Base-by-base conservation (phyloP, 1,284 basidiomycete genomes). In the Flammula alnicola region DNA sequence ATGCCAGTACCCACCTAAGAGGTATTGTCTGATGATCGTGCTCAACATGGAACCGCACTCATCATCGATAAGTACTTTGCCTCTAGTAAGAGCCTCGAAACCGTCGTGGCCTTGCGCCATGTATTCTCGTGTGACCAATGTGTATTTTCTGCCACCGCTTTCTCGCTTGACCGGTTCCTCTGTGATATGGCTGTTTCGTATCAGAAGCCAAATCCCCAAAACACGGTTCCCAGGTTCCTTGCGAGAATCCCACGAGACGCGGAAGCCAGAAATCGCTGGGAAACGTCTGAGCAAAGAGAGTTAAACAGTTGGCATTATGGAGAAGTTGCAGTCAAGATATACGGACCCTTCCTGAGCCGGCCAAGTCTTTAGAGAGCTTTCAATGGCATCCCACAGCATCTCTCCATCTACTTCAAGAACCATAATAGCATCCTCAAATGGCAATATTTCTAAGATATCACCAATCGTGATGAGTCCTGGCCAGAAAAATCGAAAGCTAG, bases 311-410 rank as follows among this genome's bases (percentile, higher is more conserved):
- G n/a, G n/a, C n/a, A n/a, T n/a, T n/a, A n/a, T n/a, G n/a, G n/a
- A n/a, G n/a, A n/a, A n/a, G n/a, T n/a, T n/a, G n/a, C n/a, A n/a
- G n/a, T 23, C 12, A 3, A 19, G 19, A 39, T 32, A 5, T 17
- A 52, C 77, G 63, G 52, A 84, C 91, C 93, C 94, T 77, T 96
- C 94, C 69, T 95, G 93, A 14, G 91, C 87, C 3, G 94, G 94
- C 81, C 91, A 96, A 46, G 82, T 88, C 45, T 74, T 77, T 10
- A 97, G 72, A 1, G 84, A 83, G 23, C 79, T 78, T 64, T 97
- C 94, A 14, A 96, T 62, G 0, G 88, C 84, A 46, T 85, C 85
- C 91, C 92, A 95, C 30, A 96, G 80, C 0, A 85, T 78, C 59
- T 81, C 75, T 0, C 94, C 94, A 57, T 92, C 89, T 11, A 96